phyloP scores from a whole-genome alignment of 2,329 filamentous ascomycete genomes.

The Fusarium succisae region DNA sequence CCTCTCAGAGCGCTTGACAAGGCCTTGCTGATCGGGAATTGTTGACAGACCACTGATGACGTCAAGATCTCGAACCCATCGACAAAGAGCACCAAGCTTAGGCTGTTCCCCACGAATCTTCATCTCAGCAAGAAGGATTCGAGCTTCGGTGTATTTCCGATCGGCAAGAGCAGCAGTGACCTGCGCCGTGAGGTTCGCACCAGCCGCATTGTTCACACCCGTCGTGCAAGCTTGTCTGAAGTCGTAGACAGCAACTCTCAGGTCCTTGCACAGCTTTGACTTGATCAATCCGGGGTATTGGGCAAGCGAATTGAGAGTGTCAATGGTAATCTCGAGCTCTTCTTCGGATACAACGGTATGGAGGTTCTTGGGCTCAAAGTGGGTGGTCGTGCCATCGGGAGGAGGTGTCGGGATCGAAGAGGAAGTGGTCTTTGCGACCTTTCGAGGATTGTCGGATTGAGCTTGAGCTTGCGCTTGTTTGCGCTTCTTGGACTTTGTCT shows the following conservation, averaged over 20 bases:
- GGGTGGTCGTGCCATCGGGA: conserved; percentile 46
- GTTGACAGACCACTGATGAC: conserved; percentile 73
- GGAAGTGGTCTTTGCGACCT: conserved; percentile 49
- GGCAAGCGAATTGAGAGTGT: conserved; percentile 68
- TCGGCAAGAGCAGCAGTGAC: conserved; percentile 73
- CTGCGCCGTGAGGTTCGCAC: conserved; percentile 71
- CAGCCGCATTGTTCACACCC: conserved; percentile 68
- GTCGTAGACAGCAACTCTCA: conserved; percentile 73
- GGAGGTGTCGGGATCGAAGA: conserved; percentile 46
- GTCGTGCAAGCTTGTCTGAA: conserved; percentile 76
- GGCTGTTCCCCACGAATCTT: conserved; percentile 71
- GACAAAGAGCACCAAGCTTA: conserved; percentile 73
- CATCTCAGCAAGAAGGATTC: conserved; percentile 75
- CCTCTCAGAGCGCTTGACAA: conserved; percentile 51
- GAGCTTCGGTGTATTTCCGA: conserved; percentile 71
- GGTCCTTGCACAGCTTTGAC: conserved; percentile 72
- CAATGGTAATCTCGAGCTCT: conserved; percentile 73
- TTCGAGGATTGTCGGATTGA: conserved; percentile 48
- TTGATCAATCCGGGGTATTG: conserved; percentile 71
- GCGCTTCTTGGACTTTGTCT: conserved; percentile 57
- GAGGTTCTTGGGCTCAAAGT: conserved; percentile 59
- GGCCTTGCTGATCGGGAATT: conserved; percentile 55
- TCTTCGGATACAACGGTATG: conserved; percentile 67
- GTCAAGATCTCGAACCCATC: conserved; percentile 77
- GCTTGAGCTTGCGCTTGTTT: conserved; percentile 51